Evolutionary conservation across 2,329 filamentous ascomycete genomes (phyloP), one percentile per base, ranked within the genome.

Genomic region (Aspergillus sp.): DNA sequence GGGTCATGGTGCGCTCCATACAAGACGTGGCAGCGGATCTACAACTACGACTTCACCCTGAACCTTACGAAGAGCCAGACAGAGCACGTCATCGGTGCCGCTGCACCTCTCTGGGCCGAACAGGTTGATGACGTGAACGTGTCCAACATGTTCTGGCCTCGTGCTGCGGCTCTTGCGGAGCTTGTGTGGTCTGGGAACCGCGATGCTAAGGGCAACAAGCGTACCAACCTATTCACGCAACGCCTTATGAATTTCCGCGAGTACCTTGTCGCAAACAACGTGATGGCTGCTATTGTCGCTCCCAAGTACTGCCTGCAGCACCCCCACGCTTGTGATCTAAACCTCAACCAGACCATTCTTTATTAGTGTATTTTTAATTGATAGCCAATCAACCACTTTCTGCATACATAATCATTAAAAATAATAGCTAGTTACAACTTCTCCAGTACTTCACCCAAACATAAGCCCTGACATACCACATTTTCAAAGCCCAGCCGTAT

Each of bases 11-110:
- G 82, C 65, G 79, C 77, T 0, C 82, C 82, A 0, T 85, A 84
- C 75, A 85, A 85, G 69, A 83, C 81, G 19, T 85, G 82, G 82
- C 82, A 84, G 68, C 81, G 82, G 49, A 84, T 85, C 70, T 85
- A 85, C 71, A 75, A 83, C 74, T 84, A 79, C 67, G 82, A 85
- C 71, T 84, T 84, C 66, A 80, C 80, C 0, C 60, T 68, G 46
- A 79, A 79, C 62, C 75, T 84, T 7, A 81, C 80, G 1, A 71
- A 70, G 0, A 62, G 68, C 0, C 76, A 85, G 62, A 77, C 77
- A 39, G 70, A 74, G 48, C 82, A 82, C 55, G 66, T 85, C 19
- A 73, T 83, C 19, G 82, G 82, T n/a, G 80, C 77, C 27, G 75
- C 79, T 39, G 77, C 81, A 0, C 80, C 82, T 0, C 73, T 85